Evolutionary conservation across 2,329 filamentous ascomycete genomes (phyloP).

Genomic region (Emmonsiellopsis sp.): DNA sequence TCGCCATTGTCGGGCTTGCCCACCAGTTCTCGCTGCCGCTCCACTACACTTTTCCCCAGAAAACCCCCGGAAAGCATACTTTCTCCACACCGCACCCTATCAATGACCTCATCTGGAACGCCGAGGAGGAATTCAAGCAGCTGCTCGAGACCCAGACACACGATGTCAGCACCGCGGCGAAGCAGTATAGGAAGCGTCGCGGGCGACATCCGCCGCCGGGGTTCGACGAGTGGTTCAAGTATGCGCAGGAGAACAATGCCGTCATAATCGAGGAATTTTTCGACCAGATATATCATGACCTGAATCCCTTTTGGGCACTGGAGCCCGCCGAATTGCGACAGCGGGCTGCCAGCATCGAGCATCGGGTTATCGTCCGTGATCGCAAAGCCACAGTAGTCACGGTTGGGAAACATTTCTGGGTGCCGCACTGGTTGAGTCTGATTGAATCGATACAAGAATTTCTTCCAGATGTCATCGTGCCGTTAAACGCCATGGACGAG

Average conservation of each 20-base stretch:
- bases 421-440: slow-evolving; percentile 34
- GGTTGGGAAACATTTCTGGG: slow-evolving; percentile 24
- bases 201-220: slow-evolving; percentile 42
- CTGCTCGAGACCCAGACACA: slow-evolving; percentile 22
- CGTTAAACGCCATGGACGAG: slow-evolving; percentile 43
- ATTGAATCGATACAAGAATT: slow-evolving; percentile 25
- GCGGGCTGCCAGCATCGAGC: slow-evolving; percentile 28
- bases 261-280: slow-evolving; percentile 42
- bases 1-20: neutral
- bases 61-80: neutral
- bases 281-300: slow-evolving; percentile 42
- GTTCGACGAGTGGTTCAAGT: slow-evolving; percentile 41
- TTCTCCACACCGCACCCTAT: slow-evolving; percentile 10
- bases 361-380: slow-evolving; percentile 32
- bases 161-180: slow-evolving; percentile 28
- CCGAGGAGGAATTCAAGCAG: slow-evolving; percentile 9
- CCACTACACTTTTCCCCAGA: neutral
- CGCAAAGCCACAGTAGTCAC: slow-evolving; percentile 24
- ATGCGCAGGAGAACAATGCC: slow-evolving; percentile 32
- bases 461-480: slow-evolving; percentile 39
- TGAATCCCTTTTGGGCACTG: slow-evolving; percentile 42
- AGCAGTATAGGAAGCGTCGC: slow-evolving; percentile 33
- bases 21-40: neutral
- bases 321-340: slow-evolving; percentile 31
- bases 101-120: slow-evolving; percentile 11